Conservation (phyloP, 1,139 yeast species). For the Suhomyces wounanorum region DNA sequence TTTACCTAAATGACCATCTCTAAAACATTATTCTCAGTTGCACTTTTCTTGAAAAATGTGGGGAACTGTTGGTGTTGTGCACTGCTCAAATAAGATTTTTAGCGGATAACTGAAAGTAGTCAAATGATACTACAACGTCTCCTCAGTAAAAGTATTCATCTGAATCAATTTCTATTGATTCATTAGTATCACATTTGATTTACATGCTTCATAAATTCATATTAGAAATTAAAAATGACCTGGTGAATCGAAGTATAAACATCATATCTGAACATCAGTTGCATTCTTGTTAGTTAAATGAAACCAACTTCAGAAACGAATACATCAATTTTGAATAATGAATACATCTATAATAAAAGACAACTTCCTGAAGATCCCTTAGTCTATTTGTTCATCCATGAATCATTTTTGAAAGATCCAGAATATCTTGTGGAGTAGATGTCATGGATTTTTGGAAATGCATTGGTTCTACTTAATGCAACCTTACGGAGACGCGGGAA, state of each 20-base stretch:
- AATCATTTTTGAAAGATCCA: conserved; percentile 14
- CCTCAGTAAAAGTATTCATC: too few species aligned
- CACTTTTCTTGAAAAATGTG: not conserved
- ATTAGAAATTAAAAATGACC: too few species aligned
- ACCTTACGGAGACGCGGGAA: conserved; percentile 46
- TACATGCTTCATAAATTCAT: too few species aligned
- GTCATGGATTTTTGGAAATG: conserved; percentile 49
- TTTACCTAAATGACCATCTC: too few species aligned
- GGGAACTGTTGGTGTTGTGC: not conserved
- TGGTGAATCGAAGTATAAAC: too few species aligned
- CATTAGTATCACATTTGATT: too few species aligned
- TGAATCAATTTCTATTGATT: too few species aligned
- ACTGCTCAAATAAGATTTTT: not conserved
- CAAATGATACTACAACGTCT: too few species aligned
- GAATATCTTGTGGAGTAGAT: conserved; percentile 32
- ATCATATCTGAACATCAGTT: too few species aligned
- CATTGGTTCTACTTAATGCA: conserved; percentile 51
- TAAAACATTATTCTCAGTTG: not conserved
- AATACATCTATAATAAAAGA: not conserved
- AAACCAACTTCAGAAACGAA: too few species aligned
- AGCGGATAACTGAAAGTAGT: too few species aligned
- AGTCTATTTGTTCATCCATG: conserved; percentile 17
- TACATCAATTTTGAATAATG: not conserved
- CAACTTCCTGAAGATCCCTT: not conserved
- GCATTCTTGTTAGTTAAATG: too few species aligned